Percentiles rank a stretch among this genome's conserved stretches.
These are phyloP conservation scores for Cercospora zeina DNA, from an alignment of 2,329 filamentous ascomycete genomes.

Conservation along the genomic window DNA sequence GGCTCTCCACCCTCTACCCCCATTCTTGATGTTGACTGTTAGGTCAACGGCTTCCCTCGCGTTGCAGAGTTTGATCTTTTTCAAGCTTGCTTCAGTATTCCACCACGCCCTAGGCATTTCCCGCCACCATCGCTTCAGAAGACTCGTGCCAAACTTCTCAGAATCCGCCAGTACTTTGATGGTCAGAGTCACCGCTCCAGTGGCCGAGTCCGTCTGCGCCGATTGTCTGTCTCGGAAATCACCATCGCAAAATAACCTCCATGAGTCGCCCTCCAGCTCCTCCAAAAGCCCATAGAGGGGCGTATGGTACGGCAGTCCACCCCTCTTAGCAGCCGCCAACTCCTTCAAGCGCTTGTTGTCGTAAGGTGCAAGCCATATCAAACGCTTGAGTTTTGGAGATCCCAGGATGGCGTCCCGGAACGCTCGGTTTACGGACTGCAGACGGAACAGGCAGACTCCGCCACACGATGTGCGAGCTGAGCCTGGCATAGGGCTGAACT, in stretches of 20 bases:
- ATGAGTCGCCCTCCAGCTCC: not conserved
- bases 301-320: not conserved
- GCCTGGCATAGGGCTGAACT: not conserved
- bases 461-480: no score
- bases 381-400: not conserved
- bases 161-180: not conserved
- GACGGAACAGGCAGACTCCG: not conserved
- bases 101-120: not conserved
- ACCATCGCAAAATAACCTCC: not conserved
- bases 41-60: not conserved
- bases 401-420: not conserved
- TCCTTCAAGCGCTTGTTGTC: not conserved
- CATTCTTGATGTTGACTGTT: not conserved
- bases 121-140: not conserved
- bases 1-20: no score
- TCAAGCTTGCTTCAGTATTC: conserved; percentile 1
- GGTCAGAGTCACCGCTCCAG: not conserved
- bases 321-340: not conserved
- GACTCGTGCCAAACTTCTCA: not conserved
- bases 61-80: not conserved
- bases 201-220: not conserved
- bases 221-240: not conserved
- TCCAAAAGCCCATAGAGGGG: not conserved
- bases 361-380: not conserved
- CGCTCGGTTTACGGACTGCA: not conserved